Evolutionary conservation across 1,139 yeast genomes (phyloP), one percentile per base, ranked within the genome.

Genomic region (Blastobotrys proliferans): DNA sequence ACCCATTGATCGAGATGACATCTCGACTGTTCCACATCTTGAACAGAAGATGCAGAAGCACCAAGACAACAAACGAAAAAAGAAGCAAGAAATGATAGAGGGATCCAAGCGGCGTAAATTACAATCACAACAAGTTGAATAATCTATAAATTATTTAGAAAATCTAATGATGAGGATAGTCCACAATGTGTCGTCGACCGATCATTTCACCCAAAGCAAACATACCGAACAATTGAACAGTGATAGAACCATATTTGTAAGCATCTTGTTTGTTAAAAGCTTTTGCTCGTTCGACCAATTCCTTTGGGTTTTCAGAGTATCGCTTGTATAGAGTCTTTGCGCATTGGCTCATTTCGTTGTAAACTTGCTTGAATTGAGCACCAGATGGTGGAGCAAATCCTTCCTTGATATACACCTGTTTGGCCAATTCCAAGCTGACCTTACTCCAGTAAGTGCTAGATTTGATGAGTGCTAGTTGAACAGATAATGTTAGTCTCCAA

Each of bases 171-270:
- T 50, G 46, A 48, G 86, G 85, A 76, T 88, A 88, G 55, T 96
- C 96, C 61, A 86, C 82, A 51, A 88, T 59, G 62, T 83, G 61
- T 74, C 98, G 85, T 77, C 98, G 88, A 62, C 99, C 99, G 62
- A 92, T 77, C 56, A 90, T 81, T 76, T 92, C 98, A 63, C 99
- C 99, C 41, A 92, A 74, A 24, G 97, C 81, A 70, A 88, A 92
- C 67, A 88, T 77, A 51, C 97, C 99, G 55, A 86, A 73, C 51
- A 92, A 71, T 69, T 92, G 98, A 55, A 88, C 72, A 56, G 82
- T 81, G 66, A 79, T 81, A 44, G 90, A 81, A 56, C 83, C 83
- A 62, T 76, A 86, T 70, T 78, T 81, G 59, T 79, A 69, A 52
- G 73, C 74, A 58, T 73, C 74, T 54, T 77, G 80, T 68, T 76